Evolutionary conservation across 1,284 basidiomycete species (phyloP).

Genomic region (Apiotrichum akiyoshidainum): DNA sequence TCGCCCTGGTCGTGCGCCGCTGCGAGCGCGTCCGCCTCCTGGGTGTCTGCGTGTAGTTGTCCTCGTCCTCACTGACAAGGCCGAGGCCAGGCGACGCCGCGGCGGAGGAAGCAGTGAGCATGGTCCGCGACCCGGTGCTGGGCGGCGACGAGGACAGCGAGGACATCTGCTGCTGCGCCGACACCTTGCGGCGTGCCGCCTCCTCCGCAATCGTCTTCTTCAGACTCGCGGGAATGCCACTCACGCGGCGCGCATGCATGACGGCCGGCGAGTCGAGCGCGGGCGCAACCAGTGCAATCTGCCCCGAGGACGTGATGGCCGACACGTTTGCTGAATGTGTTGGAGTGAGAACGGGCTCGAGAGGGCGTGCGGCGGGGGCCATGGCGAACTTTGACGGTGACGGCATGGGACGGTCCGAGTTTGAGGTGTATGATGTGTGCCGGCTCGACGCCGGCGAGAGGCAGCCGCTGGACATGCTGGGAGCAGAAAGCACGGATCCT

Average conservation of each 20-base stretch:
- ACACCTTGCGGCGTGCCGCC: neutral
- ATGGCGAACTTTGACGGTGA: conserved; percentile 8
- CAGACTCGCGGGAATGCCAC: conserved; percentile 14
- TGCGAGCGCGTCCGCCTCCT: neutral
- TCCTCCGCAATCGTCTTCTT: conserved; percentile 9
- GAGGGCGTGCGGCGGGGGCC: conserved; percentile 2
- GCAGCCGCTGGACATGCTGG: neutral
- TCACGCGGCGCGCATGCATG: conserved; percentile 17
- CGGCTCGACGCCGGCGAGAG: conserved; percentile 16
- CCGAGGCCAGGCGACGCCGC: neutral
- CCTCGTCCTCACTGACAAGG: neutral
- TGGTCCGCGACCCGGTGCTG: conserved; percentile 1
- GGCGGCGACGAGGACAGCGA: too few species aligned
- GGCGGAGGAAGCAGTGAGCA: neutral
- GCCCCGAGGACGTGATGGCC: conserved; percentile 1
- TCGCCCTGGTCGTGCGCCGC: neutral
- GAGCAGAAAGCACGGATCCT: neutral
- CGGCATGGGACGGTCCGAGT: conserved; percentile 2
- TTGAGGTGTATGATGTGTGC: conserved; percentile 4
- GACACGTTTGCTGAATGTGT: conserved; percentile 11
- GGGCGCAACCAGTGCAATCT: neutral
- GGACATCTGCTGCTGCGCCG: neutral
- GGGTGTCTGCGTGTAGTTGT: neutral
- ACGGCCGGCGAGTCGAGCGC: conserved; percentile 14
- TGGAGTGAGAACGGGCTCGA: conserved; percentile 21